Evolutionary conservation across 495 filamentous ascomycete genomes (phyloP).

Genomic region (Lasiosphaeriaceae sp.): DNA sequence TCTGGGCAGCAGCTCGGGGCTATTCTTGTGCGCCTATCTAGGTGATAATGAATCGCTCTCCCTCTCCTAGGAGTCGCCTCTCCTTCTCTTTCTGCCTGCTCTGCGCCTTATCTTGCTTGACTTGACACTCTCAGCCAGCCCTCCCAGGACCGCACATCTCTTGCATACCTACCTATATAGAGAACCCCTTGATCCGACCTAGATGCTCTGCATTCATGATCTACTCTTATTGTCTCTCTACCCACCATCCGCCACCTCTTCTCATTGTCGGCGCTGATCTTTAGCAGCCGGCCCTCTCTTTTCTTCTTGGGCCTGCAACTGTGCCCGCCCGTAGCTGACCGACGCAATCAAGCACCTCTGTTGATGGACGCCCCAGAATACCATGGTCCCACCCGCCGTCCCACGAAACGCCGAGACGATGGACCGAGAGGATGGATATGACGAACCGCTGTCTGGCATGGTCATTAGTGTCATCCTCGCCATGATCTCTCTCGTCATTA

Average conservation of each 20-base stretch:
- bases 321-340: neutral
- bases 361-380: constrained; percentile 3
- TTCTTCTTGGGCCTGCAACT: neutral
- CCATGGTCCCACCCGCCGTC: constrained; percentile 10
- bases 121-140: neutral
- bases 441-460: constrained; percentile 32
- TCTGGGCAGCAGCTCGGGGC: neutral
- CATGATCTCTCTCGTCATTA: constrained; percentile 36
- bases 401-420: neutral
- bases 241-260: too few species aligned
- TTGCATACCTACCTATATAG: neutral
- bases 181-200: neutral
- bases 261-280: too few species aligned
- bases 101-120: neutral
- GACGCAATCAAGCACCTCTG: neutral
- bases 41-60: neutral
- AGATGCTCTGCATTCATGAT: neutral
- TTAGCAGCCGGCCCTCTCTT: too few species aligned
- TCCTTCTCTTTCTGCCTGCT: neutral
- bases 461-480: constrained; percentile 40
- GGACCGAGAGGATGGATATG: constrained; percentile 1
- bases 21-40: constrained; percentile 1
- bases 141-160: neutral
- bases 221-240: neutral
- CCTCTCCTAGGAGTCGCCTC: neutral